Percentiles rank a stretch among this genome's conserved stretches.
phyloP scores from a whole-genome alignment of 1,284 basidiomycete species.

The Puccinia triticina region DNA sequence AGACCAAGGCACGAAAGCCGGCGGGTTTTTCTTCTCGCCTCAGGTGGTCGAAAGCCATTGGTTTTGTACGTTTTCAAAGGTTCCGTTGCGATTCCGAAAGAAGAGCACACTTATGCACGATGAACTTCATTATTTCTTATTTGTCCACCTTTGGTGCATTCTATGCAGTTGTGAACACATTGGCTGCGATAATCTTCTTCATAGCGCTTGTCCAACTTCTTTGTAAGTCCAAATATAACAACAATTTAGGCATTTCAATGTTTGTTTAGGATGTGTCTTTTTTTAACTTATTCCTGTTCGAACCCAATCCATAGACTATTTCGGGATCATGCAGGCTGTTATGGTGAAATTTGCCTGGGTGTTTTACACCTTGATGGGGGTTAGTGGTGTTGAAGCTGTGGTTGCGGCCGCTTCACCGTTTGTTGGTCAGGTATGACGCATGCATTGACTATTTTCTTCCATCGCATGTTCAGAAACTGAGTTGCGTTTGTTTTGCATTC shows the following conservation, averaged over 20 bases:
- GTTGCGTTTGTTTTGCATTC: background rate
- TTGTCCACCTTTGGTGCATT: background rate
- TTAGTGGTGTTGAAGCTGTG: slow-evolving; percentile 79
- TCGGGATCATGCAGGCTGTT: slow-evolving; percentile 86
- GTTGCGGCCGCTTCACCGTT: slow-evolving; percentile 88
- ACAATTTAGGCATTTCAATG: background rate
- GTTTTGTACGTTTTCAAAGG: slow-evolving; percentile 51
- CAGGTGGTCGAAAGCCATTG: slow-evolving; percentile 60
- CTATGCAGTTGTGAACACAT: slow-evolving; percentile 65
- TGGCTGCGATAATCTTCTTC: slow-evolving; percentile 80
- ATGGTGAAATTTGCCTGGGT: slow-evolving; percentile 84
- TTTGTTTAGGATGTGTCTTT: background rate
- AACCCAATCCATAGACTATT: slow-evolving; percentile 56
- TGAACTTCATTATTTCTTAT: slow-evolving; percentile 11
- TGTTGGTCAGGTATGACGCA: slow-evolving; percentile 69
- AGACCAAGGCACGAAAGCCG: slow-evolving; percentile 68
- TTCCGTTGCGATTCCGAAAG: slow-evolving; percentile 38
- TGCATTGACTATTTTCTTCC: background rate
- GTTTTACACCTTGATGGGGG: slow-evolving; percentile 72
- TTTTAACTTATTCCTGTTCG: background rate
- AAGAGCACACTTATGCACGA: too few species aligned
- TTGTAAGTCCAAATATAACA: slow-evolving; percentile 30
- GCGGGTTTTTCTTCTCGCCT: slow-evolving; percentile 72
- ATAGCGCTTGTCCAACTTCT: slow-evolving; percentile 80
- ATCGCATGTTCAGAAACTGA: background rate